Base-by-base conservation (phyloP, 2,329 filamentous ascomycete genomes). In the Zymoseptoria pseudotritici region DNA sequence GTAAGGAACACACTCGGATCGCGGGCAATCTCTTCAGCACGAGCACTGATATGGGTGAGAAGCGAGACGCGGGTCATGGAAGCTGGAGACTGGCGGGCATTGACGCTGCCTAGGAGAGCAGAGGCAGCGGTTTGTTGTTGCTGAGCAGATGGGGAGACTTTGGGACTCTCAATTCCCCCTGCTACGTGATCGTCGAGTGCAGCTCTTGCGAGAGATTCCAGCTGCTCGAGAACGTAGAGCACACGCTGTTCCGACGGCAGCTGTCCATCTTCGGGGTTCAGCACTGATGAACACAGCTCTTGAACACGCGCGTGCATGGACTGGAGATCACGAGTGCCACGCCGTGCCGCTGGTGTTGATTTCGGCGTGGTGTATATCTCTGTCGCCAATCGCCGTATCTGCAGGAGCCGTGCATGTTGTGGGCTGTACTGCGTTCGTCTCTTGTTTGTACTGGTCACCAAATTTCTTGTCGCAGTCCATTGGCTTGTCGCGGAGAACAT, bases 1-100 rank as follows among this genome's bases (percentile, higher is more conserved):
- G 89, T 89, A 70, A 97, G 89, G 76, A 91, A 89, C 54, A 97
- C 86, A 61, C 87, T 85, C 3, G 88, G 86, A 67, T 93, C 84
- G 54, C 82, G 82, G 61, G 96, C 73, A 58, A 97, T 82, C 46
- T 82, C 78, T 72, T 89, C 88, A n/a, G 88, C 85, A 13, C 81
- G 74, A 21, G 76, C 72, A 11, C 81, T 82, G 61, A 86, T 75
- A 42, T 75, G 72, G 20, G 75, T 74, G 24, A 78, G 60, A 13
- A 74, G 56, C 22, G 67, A 73, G 4, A 75, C 69, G 58, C 72
- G 74, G 19, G 67, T 68, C 50, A 73, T 73, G 21, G 74, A 70
- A 26, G 70, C 69, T 17, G 70, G 65, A 31, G 65, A 64, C 19
- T 66, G 63, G 7, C 71, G 68, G 61, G 68, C 68, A 65, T 69